phyloP scores from a whole-genome alignment of 345 rosid species.

The Acer negundo region DNA sequence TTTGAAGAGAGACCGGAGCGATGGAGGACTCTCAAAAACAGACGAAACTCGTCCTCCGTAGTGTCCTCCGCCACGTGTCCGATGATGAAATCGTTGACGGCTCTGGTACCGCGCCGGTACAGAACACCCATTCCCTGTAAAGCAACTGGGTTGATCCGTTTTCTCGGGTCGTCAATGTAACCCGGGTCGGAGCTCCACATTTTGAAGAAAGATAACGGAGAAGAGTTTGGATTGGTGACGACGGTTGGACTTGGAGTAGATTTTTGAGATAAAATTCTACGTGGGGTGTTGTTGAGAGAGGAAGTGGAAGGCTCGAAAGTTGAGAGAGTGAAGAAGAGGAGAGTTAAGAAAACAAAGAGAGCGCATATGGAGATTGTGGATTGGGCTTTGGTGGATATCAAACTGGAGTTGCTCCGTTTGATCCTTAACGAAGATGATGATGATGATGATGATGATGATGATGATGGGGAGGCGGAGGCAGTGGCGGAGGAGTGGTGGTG shows the following conservation, averaged over 20 bases:
- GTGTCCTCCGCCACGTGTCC: conserved; percentile 63
- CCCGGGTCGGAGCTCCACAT: conserved; percentile 11
- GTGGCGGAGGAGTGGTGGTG: conserved; percentile 15
- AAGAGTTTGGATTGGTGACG: background rate
- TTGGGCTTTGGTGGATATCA: conserved; percentile 65
- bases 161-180: background rate
- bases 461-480: background rate
- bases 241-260: background rate
- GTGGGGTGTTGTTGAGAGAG: conserved; percentile 11
- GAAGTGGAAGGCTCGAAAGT: conserved; percentile 68
- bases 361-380: conserved; percentile 81
- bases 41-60: conserved; percentile 49
- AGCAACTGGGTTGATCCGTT: conserved; percentile 33
- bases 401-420: conserved; percentile 48
- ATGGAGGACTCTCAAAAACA: conserved; percentile 61
- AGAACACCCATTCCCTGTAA: conserved; percentile 72
- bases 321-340: conserved; percentile 86
- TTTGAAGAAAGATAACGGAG: background rate
- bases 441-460: background rate
- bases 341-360: conserved; percentile 64
- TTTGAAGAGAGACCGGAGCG: conserved; percentile 66
- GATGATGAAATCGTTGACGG: conserved; percentile 60
- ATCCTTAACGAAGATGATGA: background rate
- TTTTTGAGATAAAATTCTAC: background rate
- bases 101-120: conserved; percentile 54